phyloP scores from a whole-genome alignment of 179 eudicot species.

The Silene noctiflora region DNA sequence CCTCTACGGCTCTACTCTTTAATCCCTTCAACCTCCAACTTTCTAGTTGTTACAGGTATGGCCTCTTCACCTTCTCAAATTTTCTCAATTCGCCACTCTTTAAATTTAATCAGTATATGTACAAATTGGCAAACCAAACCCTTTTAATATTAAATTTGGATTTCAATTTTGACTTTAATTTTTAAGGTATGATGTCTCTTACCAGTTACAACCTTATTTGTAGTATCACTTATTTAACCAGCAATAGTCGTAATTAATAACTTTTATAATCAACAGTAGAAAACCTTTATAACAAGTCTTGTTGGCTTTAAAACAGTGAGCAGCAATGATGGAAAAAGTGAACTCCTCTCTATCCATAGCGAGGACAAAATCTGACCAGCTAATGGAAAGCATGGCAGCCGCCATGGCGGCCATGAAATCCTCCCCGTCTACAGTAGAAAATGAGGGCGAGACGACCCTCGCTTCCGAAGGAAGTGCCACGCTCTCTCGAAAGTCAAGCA shows the following conservation, averaged over 20 bases:
- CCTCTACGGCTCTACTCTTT: neutral
- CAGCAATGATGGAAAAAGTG: conserved; percentile 55
- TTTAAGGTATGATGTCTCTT: too few relatives aligned
- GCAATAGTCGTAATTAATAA: neutral
- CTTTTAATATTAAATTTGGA: too few relatives aligned
- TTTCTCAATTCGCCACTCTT: too few relatives aligned
- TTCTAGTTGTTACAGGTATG: neutral
- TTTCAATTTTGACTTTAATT: too few relatives aligned
- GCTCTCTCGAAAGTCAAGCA: conserved; percentile 62
- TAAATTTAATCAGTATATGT: too few relatives aligned
- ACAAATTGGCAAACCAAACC: too few relatives aligned
- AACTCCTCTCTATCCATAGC: conserved; percentile 45
- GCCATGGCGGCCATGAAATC: conserved; percentile 55
- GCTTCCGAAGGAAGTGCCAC: conserved; percentile 31
- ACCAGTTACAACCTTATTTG: too few relatives aligned
- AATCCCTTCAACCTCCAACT: neutral
- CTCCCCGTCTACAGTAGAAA: conserved; percentile 26
- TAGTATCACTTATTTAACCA: too few relatives aligned
- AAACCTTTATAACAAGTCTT: neutral
- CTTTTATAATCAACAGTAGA: too few relatives aligned
- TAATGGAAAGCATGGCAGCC: conserved; percentile 51
- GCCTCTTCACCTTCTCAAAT: too few relatives aligned
- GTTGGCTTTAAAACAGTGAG: too few relatives aligned
- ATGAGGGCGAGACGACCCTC: conserved; percentile 23
- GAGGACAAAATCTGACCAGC: conserved; percentile 78